These are phyloP conservation scores for Melampsora abietis-canadensis DNA, from an alignment of 1,284 basidiomycete genomes.

Conservation along the genomic window DNA sequence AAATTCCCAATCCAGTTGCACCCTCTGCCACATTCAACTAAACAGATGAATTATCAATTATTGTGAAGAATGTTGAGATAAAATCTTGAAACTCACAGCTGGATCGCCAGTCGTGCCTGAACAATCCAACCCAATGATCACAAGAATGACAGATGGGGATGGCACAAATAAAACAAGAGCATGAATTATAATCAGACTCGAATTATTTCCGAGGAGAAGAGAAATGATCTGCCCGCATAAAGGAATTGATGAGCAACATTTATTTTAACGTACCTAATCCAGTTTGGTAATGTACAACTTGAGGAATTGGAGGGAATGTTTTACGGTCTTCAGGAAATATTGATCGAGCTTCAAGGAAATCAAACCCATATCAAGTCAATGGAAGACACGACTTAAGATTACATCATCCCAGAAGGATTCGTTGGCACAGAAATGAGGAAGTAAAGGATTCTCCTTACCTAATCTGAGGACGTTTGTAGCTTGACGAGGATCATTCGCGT, in stretches of 20 bases:
- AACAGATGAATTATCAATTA: too few relatives aligned
- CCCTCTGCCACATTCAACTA: conserved; percentile 35
- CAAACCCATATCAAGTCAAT: conserved; percentile 1
- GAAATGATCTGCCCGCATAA: neutral
- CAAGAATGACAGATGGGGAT: neutral
- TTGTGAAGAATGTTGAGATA: neutral
- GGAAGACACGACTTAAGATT: neutral
- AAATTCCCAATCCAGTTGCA: conserved; percentile 45
- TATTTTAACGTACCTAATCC: conserved; percentile 17
- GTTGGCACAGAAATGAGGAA: neutral
- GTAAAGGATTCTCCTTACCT: conserved; percentile 12
- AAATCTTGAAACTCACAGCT: conserved; percentile 6
- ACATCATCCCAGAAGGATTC: neutral
- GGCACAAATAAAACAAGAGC: neutral
- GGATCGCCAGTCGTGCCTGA: conserved; percentile 32
- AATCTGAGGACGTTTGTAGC: conserved; percentile 36
- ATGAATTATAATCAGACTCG: neutral
- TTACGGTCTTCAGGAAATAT: conserved; percentile 39
- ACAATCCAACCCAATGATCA: neutral
- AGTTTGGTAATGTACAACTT: conserved; percentile 41
- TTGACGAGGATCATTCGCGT: conserved; percentile 14
- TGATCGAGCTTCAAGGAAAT: conserved; percentile 16
- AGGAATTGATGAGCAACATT: neutral
- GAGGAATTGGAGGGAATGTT: conserved; percentile 38
- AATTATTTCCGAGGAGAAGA: neutral